These are phyloP conservation scores for Ajuga reptans DNA, from an alignment of 305 asterid genomes.

Conservation along the genomic window DNA sequence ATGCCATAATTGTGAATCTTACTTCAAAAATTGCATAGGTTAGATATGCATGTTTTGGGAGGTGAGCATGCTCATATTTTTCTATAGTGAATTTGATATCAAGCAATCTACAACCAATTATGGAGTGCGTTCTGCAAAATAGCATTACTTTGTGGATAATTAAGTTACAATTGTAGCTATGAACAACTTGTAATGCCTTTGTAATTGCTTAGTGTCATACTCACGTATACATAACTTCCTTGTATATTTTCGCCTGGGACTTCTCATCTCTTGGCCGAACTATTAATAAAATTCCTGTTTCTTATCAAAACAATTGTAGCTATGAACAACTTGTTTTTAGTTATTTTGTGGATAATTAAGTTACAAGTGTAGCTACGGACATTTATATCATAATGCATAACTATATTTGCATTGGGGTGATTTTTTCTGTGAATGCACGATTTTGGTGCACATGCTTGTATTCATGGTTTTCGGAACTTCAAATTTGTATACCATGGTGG, in stretches of 20 bases:
- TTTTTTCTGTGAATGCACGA: too few relatives aligned
- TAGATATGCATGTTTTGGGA: background rate
- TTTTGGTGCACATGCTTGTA: background rate
- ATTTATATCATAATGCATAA: background rate
- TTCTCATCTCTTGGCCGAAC: too few relatives aligned
- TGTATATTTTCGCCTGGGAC: too few relatives aligned
- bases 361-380: background rate
- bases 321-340: too few relatives aligned
- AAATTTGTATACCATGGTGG: slow-evolving; percentile 1
- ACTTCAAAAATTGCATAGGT: background rate
- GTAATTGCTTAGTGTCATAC: too few relatives aligned
- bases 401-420: background rate
- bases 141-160: background rate
- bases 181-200: too few relatives aligned
- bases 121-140: background rate
- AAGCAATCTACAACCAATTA: background rate
- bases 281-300: too few relatives aligned
- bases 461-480: background rate
- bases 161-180: background rate
- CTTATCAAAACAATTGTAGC: too few relatives aligned
- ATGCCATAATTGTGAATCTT: slow-evolving; percentile 1
- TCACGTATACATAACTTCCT: too few relatives aligned
- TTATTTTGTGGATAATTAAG: background rate
- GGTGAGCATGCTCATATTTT: background rate
- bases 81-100: background rate